These are phyloP conservation scores for Mycena albidolilacea DNA, from an alignment of 768 basidiomycete species.

Conservation along the genomic window DNA sequence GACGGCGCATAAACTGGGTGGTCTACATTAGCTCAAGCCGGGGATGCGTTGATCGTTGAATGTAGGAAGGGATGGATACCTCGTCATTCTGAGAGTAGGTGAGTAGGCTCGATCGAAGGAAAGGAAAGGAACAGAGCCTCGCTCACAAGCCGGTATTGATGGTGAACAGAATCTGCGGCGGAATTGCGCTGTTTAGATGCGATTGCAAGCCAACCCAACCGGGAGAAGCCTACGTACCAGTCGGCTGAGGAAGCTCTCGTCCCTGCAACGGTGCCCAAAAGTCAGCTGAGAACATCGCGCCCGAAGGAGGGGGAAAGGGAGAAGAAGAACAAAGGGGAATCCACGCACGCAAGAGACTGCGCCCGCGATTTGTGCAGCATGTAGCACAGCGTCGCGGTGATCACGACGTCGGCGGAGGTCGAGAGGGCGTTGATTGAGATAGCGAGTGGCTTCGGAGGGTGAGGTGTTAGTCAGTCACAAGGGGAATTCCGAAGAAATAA, in stretches of 20 bases:
- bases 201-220: background rate
- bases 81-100: constrained; percentile 48
- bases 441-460: constrained; percentile 54
- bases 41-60: too few relatives aligned
- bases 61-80: constrained; percentile 38
- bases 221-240: constrained; percentile 48
- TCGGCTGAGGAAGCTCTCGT: constrained; percentile 66
- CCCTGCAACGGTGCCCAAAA: constrained; percentile 41
- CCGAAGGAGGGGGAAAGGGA: too few relatives aligned
- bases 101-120: background rate
- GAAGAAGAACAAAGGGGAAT: background rate
- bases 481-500: background rate
- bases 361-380: constrained; percentile 64
- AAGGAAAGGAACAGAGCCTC: background rate
- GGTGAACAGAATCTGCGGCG: constrained; percentile 64
- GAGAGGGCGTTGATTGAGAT: constrained; percentile 67
- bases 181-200: background rate
- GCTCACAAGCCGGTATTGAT: constrained; percentile 66
- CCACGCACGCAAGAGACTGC: constrained; percentile 61
- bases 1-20: constrained; percentile 59
- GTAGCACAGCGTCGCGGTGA: constrained; percentile 61
- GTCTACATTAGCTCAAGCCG: background rate
- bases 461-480: too few relatives aligned
- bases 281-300: constrained; percentile 20
- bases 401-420: constrained; percentile 63